Evolutionary conservation across 2,329 filamentous ascomycete species (phyloP), one percentile per base, ranked within the genome.

Genomic region (Aaosphaeria arxii): DNA sequence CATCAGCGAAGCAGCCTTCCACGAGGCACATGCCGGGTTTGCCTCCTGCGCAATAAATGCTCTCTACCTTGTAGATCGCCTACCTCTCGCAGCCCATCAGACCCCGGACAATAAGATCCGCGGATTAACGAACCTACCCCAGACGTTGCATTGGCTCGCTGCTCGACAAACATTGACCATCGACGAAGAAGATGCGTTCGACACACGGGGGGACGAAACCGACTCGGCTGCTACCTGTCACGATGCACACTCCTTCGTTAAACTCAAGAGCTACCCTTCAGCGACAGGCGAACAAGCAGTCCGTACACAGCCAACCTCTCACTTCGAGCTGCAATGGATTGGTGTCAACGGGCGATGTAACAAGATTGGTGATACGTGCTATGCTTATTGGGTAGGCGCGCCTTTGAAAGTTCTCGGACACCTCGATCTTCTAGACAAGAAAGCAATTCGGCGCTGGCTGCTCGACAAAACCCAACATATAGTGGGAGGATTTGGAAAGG

Each of bases 361-460:
- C 74, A 99, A 99, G 70, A 80, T 86, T 42, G 88, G 89, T 7
- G 94, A 99, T 71, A 97, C 94, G 0, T 99, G 94, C 72, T 99
- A 99, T 70, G 87, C 84, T 24, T 99, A 92, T 77, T 99, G 94
- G 94, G 89, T 89, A 0, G 79, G 80, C 4, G 90, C 83, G 2
- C 83, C 90, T 44, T 67, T 70, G 7, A 54, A 59, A 42, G 50
- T 66, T 3, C 58, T 71, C 11, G 61, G 57, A 11, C 58, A 79
- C 47, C 70, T 77, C 9, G 67, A 78, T 1, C 71, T 91, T n/a
- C 71, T 90, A 30, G 77, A 86, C 48, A 69, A 72, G 5, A 63
- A 68, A 7, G 78, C 84, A 0, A 83, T 87, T 40, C 82, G 89
- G n/a, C 79, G 80, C 43, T 97, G 94, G 71, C 76, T 99, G 9